Percentiles rank a stretch among this genome's conserved stretches.
Conservation (phyloP, 2,329 filamentous ascomycete species). For the Lithohypha guttulata region DNA sequence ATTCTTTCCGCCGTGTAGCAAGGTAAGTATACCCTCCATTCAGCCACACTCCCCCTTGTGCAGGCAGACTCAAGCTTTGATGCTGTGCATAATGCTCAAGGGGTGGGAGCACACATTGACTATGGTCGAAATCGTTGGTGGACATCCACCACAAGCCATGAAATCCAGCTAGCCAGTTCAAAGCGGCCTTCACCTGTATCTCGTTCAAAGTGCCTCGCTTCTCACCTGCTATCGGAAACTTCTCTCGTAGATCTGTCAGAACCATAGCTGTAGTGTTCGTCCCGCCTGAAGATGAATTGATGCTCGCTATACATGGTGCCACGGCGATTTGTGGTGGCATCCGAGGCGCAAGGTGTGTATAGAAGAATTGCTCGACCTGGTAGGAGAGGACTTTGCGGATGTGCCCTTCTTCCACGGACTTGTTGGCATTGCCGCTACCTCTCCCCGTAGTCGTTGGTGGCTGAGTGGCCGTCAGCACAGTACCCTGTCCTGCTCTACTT, state of each 20-base stretch:
- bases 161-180: slow-evolving; percentile 55
- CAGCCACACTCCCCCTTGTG: slow-evolving; percentile 41
- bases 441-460: no score
- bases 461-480: slow-evolving; percentile 2
- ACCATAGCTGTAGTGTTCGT: slow-evolving; percentile 42
- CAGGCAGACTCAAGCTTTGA: slow-evolving; percentile 18
- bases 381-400: slow-evolving; percentile 57
- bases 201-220: slow-evolving; percentile 39
- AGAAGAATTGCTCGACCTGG: slow-evolving; percentile 57
- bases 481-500: no score
- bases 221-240: slow-evolving; percentile 47
- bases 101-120: slow-evolving; percentile 42
- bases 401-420: slow-evolving; percentile 47
- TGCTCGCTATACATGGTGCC: slow-evolving; percentile 42
- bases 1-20: slow-evolving; percentile 50
- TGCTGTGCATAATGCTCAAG: slow-evolving; percentile 40
- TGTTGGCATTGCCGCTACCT: no score
- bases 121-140: slow-evolving; percentile 22
- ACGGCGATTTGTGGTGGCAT: slow-evolving; percentile 38
- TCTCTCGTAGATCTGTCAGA: slow-evolving; percentile 44
- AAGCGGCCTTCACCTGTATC: slow-evolving; percentile 41
- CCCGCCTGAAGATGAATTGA: slow-evolving; percentile 21
- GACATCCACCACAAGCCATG: slow-evolving; percentile 44
- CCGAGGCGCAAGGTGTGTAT: slow-evolving; percentile 43
- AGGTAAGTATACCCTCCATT: slow-evolving; percentile 62